A percentile compares a stretch with the other conserved stretches of the same genome.
phyloP scores from a whole-genome alignment of 805 yeast genomes.

The Saccharomycopsis selenospora region DNA sequence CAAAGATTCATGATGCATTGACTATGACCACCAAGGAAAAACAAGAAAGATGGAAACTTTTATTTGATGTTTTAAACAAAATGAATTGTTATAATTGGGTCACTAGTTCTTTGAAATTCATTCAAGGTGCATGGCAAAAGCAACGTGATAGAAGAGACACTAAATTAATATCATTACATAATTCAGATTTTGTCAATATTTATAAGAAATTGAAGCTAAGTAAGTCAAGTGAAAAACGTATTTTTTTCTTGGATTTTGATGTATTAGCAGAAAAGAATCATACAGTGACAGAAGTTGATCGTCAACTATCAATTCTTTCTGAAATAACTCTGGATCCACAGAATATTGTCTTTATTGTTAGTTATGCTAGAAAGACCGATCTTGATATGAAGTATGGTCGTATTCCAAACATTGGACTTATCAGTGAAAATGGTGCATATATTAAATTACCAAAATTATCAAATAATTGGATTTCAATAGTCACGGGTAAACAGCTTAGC shows the following conservation, averaged over 20 bases:
- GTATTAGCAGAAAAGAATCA: slow-evolving; percentile 29
- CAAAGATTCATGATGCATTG: slow-evolving; percentile 56
- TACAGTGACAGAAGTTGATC: slow-evolving; percentile 35
- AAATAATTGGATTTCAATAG: slow-evolving; percentile 53
- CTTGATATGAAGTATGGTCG: slow-evolving; percentile 64
- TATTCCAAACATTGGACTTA: slow-evolving; percentile 64
- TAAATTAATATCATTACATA: slow-evolving; percentile 28
- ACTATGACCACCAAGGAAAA: slow-evolving; percentile 58
- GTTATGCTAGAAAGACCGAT: slow-evolving; percentile 55
- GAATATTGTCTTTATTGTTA: slow-evolving; percentile 66
- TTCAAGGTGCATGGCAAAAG: slow-evolving; percentile 45
- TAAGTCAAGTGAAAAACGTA: slow-evolving; percentile 26
- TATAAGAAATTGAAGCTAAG: slow-evolving; percentile 25
- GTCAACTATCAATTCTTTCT: slow-evolving; percentile 47
- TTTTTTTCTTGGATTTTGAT: slow-evolving; percentile 47
- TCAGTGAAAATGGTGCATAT: slow-evolving; percentile 88
- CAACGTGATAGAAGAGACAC: slow-evolving; percentile 36
- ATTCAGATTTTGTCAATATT: slow-evolving; percentile 30
- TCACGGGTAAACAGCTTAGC: slow-evolving; percentile 43
- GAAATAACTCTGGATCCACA: slow-evolving; percentile 51
- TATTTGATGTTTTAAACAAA: slow-evolving; percentile 50
- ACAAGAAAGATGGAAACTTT: slow-evolving; percentile 49
- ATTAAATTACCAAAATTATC: slow-evolving; percentile 45
- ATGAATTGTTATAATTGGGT: slow-evolving; percentile 80
- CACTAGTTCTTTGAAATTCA: slow-evolving; percentile 42